Evolutionary conservation across 176 grass and related monocot genomes (phyloP).

Genomic region (Luzula sylvatica): DNA sequence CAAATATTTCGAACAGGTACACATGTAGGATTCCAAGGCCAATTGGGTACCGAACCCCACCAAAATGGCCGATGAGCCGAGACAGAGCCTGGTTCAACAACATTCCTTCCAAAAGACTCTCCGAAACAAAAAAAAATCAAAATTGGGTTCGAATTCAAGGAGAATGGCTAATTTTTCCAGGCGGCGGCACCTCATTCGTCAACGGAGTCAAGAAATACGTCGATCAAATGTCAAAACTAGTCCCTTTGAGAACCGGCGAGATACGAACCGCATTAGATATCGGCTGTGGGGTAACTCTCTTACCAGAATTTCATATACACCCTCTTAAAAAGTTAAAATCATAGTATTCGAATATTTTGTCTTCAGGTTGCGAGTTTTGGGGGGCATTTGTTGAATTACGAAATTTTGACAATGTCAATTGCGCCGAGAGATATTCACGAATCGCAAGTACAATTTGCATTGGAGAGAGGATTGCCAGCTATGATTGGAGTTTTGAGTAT

Average conservation of each 20-base stretch:
- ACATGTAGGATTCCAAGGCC: conserved; percentile 34
- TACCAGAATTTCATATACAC: too few species aligned
- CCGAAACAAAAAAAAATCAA: conserved; percentile 19
- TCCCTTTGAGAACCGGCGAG: conserved; percentile 9
- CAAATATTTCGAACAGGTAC: neutral
- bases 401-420: conserved; percentile 83
- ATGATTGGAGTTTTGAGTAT: conserved; percentile 72
- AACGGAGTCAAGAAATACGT: conserved; percentile 17
- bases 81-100: conserved; percentile 28
- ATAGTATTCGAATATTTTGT: too few species aligned
- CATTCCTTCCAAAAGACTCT: conserved; percentile 22
- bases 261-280: conserved; percentile 27
- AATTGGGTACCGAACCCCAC: conserved; percentile 6
- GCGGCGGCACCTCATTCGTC: conserved; percentile 31
- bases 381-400: conserved; percentile 56
- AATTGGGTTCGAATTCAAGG: conserved; percentile 25
- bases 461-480: conserved; percentile 73
- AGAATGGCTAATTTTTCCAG: conserved; percentile 22
- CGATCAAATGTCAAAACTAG: conserved; percentile 9
- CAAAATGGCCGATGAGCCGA: conserved; percentile 26
- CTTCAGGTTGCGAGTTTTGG: conserved; percentile 85
- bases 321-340: too few species aligned
- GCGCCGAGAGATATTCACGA: conserved; percentile 62
- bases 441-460: conserved; percentile 77
- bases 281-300: conserved; percentile 29